Conservation (phyloP, 179 eudicot genomes). For the Pouteria campechiana region DNA sequence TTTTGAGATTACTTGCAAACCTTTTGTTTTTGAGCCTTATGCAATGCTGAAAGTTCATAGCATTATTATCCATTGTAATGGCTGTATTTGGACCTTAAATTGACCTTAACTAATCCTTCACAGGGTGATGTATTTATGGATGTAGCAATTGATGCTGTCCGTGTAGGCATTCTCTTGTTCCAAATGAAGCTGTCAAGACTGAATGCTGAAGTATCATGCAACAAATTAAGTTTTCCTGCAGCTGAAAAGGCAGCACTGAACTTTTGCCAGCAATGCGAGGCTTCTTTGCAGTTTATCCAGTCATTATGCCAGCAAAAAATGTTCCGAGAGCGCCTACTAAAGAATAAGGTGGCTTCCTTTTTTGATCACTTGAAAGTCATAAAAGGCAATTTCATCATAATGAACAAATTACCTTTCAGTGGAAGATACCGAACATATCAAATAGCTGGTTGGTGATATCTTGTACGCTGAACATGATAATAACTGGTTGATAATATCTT, state of each 20-base stretch:
- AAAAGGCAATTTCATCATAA: no score
- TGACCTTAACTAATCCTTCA: no score
- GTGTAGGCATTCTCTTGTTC: conserved; percentile 48
- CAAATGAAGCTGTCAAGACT: conserved; percentile 44
- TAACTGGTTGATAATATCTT: no score
- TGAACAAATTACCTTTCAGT: no score
- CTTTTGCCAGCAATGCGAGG: conserved; percentile 86
- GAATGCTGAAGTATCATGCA: conserved; percentile 13
- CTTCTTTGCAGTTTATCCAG: conserved; percentile 85
- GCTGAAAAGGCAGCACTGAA: conserved; percentile 35
- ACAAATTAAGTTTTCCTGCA: conserved; percentile 19
- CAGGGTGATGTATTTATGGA: conserved; percentile 81
- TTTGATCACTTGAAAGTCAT: background rate
- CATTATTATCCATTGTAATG: no score
- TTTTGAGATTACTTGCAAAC: no score
- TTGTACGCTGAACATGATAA: no score
- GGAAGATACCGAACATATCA: no score
- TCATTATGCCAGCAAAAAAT: conserved; percentile 66
- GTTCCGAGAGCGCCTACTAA: conserved; percentile 70
- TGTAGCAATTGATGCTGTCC: conserved; percentile 72
- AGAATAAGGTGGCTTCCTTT: conserved; percentile 56
- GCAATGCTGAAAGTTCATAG: no score
- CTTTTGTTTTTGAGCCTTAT: no score
- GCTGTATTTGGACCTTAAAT: no score
- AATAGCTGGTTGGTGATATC: no score